Evolutionary conservation across 192 early-diverging fungal genomes (phyloP).

Genomic region (Backusella tuberculispora): DNA sequence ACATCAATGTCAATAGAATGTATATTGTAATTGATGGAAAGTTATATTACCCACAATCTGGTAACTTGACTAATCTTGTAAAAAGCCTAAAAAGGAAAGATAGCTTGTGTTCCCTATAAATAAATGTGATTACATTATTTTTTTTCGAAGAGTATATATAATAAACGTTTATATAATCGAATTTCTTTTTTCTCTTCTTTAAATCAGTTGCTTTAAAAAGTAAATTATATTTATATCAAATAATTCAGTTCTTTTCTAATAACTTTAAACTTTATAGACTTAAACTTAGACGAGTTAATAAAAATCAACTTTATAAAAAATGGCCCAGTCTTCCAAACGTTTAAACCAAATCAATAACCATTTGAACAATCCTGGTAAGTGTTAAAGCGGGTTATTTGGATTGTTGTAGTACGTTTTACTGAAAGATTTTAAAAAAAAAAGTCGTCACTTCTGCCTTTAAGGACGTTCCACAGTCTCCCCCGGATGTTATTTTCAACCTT

Average conservation of each 20-base stretch:
- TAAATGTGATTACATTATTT: too few relatives aligned
- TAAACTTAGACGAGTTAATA: too few relatives aligned
- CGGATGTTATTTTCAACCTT: constrained; percentile 91
- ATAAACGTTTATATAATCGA: neutral
- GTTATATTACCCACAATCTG: neutral
- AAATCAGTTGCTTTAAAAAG: neutral
- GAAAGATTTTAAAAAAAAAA: neutral
- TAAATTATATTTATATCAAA: neutral
- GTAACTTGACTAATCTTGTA: constrained; percentile 15
- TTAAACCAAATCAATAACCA: constrained; percentile 20
- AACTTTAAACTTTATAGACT: neutral
- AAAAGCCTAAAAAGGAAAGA: constrained; percentile 7
- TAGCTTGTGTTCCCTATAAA: neutral
- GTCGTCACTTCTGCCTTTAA: constrained; percentile 53
- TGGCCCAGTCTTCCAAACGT: constrained; percentile 20
- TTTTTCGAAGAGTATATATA: neutral
- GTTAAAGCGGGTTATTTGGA: neutral
- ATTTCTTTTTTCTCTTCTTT: neutral
- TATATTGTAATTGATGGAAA: neutral
- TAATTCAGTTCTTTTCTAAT: neutral
- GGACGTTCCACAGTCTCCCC: constrained; percentile 64
- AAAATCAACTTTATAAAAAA: neutral
- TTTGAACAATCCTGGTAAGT: constrained; percentile 17
- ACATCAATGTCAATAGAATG: neutral
- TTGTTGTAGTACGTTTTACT: too few relatives aligned